Conservation (phyloP, 345 rosid genomes). For the Gossypium rotundifolium region DNA sequence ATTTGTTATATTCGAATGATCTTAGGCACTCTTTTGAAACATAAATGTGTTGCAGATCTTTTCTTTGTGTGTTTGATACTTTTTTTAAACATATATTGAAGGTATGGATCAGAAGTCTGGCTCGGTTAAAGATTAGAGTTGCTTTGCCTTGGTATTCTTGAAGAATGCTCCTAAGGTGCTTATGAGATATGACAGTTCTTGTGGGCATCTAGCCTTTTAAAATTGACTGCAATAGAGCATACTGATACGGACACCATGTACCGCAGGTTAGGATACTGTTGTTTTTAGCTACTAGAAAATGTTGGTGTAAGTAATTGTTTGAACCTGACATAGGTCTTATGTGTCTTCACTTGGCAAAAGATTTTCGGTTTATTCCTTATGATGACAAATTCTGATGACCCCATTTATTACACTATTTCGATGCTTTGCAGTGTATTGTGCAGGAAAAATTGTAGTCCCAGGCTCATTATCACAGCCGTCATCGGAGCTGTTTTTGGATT, state of each 20-base stretch:
- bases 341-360: background rate
- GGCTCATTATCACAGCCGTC: slow-evolving; percentile 46
- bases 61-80: background rate
- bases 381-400: background rate
- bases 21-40: background rate
- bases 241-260: slow-evolving; percentile 44
- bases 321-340: background rate
- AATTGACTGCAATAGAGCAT: slow-evolving; percentile 17
- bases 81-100: background rate
- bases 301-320: background rate
- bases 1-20: background rate
- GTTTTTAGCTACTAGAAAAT: background rate
- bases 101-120: slow-evolving; percentile 11
- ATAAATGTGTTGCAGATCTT: background rate
- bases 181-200: slow-evolving; percentile 18
- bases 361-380: background rate
- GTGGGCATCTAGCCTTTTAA: slow-evolving; percentile 19
- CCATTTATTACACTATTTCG: background rate
- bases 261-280: slow-evolving; percentile 50
- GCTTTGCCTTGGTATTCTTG: slow-evolving; percentile 15
- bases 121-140: slow-evolving; percentile 1
- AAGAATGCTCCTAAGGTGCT: slow-evolving; percentile 26
- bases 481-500: slow-evolving; percentile 71
- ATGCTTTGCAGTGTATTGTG: slow-evolving; percentile 47
- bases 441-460: slow-evolving; percentile 50